phyloP scores from a whole-genome alignment of 2,329 filamentous ascomycete genomes.

The Thermomyces lanuginosus region DNA sequence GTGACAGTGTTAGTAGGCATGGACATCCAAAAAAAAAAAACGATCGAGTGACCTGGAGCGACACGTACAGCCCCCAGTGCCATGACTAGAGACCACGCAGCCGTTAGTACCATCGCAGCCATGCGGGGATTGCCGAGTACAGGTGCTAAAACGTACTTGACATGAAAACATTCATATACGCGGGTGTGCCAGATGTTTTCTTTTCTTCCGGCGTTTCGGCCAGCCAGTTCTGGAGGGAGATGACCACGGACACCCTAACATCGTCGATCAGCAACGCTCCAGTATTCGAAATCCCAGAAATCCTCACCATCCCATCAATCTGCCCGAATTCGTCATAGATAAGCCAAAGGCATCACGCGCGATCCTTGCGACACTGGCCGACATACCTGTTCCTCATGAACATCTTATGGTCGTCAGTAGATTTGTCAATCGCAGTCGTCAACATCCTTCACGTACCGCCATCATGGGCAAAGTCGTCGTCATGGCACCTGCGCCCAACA shows the following conservation, averaged over 20 bases:
- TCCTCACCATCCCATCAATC: slow-evolving; percentile 46
- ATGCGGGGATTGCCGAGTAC: not conserved
- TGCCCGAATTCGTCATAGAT: slow-evolving; percentile 14
- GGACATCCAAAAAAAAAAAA: not conserved
- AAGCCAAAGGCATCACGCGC: no score
- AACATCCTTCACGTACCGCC: slow-evolving; percentile 38
- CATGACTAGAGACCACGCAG: slow-evolving; percentile 34
- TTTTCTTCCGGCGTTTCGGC: slow-evolving; percentile 33
- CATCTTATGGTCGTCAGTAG: not conserved
- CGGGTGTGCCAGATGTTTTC: slow-evolving; percentile 51
- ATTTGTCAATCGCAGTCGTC: not conserved
- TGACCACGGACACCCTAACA: slow-evolving; percentile 31
- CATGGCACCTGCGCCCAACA: slow-evolving; percentile 35
- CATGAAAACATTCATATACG: slow-evolving; percentile 63
- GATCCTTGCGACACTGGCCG: no score
- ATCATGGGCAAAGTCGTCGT: slow-evolving; percentile 83
- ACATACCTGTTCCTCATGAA: no score
- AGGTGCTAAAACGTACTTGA: slow-evolving; percentile 39
- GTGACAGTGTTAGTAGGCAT: slow-evolving; percentile 11
- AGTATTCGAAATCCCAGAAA: not conserved
- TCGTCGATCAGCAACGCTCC: not conserved
- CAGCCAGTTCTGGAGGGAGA: slow-evolving; percentile 33
- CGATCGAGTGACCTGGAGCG: not conserved
- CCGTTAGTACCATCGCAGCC: slow-evolving; percentile 8
- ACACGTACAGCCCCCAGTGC: slow-evolving; percentile 36